Percentiles rank a stretch among this genome's conserved stretches.
Conservation (phyloP, 1,284 basidiomycete genomes). For the Boletus holoroseus region DNA sequence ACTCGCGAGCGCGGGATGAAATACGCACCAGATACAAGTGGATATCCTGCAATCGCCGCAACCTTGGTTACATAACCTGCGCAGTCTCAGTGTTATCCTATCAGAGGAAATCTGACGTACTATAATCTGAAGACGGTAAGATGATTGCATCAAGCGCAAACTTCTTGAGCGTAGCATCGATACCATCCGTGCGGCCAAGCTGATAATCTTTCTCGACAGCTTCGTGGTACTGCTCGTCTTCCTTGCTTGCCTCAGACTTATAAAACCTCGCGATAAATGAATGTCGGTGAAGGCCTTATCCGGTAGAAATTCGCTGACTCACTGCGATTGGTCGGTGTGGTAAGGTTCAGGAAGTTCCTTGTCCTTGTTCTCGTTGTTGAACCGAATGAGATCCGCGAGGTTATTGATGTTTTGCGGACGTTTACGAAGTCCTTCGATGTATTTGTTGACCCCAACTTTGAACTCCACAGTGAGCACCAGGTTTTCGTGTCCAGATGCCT, state of each 20-base stretch:
- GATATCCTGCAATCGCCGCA: conserved; percentile 28
- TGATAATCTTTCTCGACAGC: conserved; percentile 36
- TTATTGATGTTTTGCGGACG: conserved; percentile 32
- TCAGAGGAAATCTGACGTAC: conserved; percentile 4
- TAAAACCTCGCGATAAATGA: conserved; percentile 31
- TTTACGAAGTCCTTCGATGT: conserved; percentile 22
- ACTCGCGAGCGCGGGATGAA: not conserved
- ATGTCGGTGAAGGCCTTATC: not conserved
- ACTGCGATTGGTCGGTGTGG: conserved; percentile 40
- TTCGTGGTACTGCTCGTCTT: conserved; percentile 37
- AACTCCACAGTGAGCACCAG: conserved; percentile 39
- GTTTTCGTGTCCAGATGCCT: conserved; percentile 29
- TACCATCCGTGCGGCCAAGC: conserved; percentile 39
- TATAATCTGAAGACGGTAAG: conserved; percentile 34
- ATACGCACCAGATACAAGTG: conserved; percentile 25
- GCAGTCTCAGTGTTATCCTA: not conserved
- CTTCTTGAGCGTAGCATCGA: conserved; percentile 41
- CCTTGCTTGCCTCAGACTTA: conserved; percentile 34
- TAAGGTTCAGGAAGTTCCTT: conserved; percentile 40
- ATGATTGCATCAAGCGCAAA: conserved; percentile 44
- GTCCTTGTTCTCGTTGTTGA: conserved; percentile 39
- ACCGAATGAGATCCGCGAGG: conserved; percentile 41
- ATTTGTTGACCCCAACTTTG: conserved; percentile 34
- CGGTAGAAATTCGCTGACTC: conserved; percentile 10
- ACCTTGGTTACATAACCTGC: conserved; percentile 16